Evolutionary conservation across 163 green algal species (phyloP), one percentile per base, ranked within the genome.

Genomic region (Coccomyxa subellipsoidea): DNA sequence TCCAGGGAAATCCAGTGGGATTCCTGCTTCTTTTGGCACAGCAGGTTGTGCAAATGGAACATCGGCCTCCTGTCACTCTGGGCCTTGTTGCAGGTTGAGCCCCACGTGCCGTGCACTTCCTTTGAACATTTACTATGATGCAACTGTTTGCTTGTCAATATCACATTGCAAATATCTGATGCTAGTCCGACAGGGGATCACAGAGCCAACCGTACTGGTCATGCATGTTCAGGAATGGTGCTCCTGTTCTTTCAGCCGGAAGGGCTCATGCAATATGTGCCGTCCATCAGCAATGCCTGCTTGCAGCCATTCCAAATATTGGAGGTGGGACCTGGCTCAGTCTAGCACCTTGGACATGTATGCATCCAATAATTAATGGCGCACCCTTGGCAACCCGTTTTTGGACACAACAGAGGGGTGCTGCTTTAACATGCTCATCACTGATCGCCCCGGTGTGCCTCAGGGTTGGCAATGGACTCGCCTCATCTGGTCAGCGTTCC

Each of bases 271-370:
- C 29, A 34, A 8, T 70, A 84, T 29, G 79, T 92, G 25, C 90
- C 89, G 0, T 80, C 76, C 40, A 79, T 90, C 18, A 37, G 36
- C 0, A 6, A 21, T 0, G 90, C 77, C 38, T 93, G 89, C 84
- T 39, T 94, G 36, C 71, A 90, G 35, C 90, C 90, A 0, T 38
- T 39, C 9, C n/a, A n/a, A 10, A 83, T 93, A 21, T 59, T 91
- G 12, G n/a, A 82, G 70, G 70, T 77, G 4, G 10, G 32, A 34
- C 21, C 3, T 27, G 12, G 12, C 47, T 66, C 47, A 12, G 12
- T 66, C 18, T 66, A 18, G 12, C 12, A 18, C 18, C 12, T 18
- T 18, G 47, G 12, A 29, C 18, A 66, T 66, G 12, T 12, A 18
- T 29, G 12, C 18, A 18, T 66, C 47, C 47, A 18, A 12, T 66